A percentile compares a stretch with the other conserved stretches of the same genome.
phyloP scores from a whole-genome alignment of 108 stramenopile species.

The Cyclotella kingstonii region DNA sequence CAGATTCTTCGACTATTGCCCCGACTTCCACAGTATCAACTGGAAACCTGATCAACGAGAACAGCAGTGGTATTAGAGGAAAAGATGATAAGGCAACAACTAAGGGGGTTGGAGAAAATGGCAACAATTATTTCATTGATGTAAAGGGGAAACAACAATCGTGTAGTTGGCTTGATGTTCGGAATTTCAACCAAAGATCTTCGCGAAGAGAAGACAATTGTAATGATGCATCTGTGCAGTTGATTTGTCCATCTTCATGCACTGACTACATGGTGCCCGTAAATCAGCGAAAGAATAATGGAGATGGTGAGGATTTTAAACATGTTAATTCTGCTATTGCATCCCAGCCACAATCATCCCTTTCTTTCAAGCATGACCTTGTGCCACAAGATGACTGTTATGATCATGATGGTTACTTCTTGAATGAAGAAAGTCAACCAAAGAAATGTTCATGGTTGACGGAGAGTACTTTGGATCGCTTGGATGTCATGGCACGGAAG shows the following conservation, averaged over 20 bases:
- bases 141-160: neutral
- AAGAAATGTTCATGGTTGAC: constrained; percentile 34
- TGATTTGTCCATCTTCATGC: neutral
- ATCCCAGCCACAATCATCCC: neutral
- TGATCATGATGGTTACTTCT: constrained; percentile 27
- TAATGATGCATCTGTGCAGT: neutral
- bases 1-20: too few relatives aligned
- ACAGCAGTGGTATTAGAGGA: too few relatives aligned
- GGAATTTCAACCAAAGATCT: constrained; percentile 7
- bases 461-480: constrained; percentile 3
- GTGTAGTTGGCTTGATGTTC: constrained; percentile 8
- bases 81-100: too few relatives aligned
- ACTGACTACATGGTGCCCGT: neutral
- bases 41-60: too few relatives aligned
- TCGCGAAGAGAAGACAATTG: constrained; percentile 14
- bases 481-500: constrained; percentile 8
- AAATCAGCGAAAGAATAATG: neutral
- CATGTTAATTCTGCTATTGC: neutral
- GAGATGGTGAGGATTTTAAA: too few relatives aligned
- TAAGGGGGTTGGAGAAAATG: neutral
- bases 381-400: constrained; percentile 23
- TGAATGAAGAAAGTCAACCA: constrained; percentile 26
- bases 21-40: too few relatives aligned
- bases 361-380: neutral
- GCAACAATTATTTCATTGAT: neutral